Conservation (phyloP, 108 stramenopile genomes). For the Skeletonema tropicum region DNA sequence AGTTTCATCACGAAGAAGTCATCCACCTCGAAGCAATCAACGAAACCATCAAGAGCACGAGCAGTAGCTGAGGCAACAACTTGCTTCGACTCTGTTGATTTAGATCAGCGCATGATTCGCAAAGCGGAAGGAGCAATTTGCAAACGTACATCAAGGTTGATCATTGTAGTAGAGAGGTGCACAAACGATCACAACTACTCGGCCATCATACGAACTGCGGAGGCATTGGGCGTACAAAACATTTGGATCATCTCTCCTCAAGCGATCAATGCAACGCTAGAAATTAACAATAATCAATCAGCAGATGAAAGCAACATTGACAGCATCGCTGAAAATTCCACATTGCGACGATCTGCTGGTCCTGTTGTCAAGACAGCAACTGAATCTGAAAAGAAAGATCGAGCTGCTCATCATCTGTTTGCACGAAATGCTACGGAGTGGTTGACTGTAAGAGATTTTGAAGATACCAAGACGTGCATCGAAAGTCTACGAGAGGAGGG, state of each 20-base stretch:
- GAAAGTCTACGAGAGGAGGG: conserved; percentile 56
- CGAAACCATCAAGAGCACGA: neutral
- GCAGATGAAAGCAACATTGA: conserved; percentile 10
- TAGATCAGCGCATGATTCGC: conserved; percentile 82
- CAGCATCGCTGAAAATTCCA: conserved; percentile 19
- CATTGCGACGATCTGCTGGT: conserved; percentile 29
- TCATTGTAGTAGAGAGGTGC: conserved; percentile 81
- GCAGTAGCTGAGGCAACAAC: neutral
- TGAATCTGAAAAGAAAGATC: conserved; percentile 63
- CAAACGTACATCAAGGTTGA: conserved; percentile 74
- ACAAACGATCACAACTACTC: conserved; percentile 89
- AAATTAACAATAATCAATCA: neutral
- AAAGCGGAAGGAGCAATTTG: conserved; percentile 86
- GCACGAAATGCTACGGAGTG: conserved; percentile 90
- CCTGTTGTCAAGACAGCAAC: conserved; percentile 38
- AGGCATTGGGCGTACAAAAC: conserved; percentile 87
- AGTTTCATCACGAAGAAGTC: neutral
- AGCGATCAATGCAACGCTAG: conserved; percentile 39
- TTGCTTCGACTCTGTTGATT: conserved; percentile 64
- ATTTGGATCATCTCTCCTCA: conserved; percentile 82
- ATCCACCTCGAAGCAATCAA: neutral
- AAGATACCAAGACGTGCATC: conserved; percentile 70
- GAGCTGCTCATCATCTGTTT: conserved; percentile 80
- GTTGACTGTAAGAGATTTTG: conserved; percentile 79
- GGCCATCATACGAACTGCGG: conserved; percentile 70